Percentiles rank a stretch among this genome's conserved stretches.
Evolutionary conservation across 2,329 filamentous ascomycete genomes (phyloP).

Genomic region (Eurotiales sp.): DNA sequence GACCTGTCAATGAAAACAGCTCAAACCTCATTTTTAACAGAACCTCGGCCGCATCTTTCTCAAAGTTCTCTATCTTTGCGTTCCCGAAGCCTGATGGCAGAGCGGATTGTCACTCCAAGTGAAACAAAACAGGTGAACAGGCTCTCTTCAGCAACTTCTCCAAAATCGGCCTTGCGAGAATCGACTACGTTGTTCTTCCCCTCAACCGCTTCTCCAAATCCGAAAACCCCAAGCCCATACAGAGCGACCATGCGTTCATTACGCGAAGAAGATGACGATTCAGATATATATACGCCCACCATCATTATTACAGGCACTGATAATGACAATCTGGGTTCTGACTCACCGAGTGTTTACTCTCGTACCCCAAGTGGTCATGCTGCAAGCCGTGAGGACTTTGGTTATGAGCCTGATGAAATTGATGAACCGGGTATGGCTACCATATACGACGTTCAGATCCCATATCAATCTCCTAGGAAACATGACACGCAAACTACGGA

Average conservation of each 20-base stretch:
- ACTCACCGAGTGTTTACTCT: constrained; percentile 43
- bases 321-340: constrained; percentile 13
- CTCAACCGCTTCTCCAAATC: constrained; percentile 17
- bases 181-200: constrained; percentile 21
- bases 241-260: constrained; percentile 18
- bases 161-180: constrained; percentile 13
- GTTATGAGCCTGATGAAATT: constrained; percentile 4
- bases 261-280: constrained; percentile 14
- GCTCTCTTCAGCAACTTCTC: constrained; percentile 17
- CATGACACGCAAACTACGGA: constrained; percentile 5
- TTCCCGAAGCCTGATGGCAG: neutral
- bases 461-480: constrained; percentile 30
- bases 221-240: constrained; percentile 22
- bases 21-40: constrained; percentile 30
- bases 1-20: constrained; percentile 27
- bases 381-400: constrained; percentile 17
- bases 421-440: constrained; percentile 34
- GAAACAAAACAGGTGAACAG: neutral
- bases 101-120: constrained; percentile 14
- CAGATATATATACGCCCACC: constrained; percentile 21
- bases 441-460: constrained; percentile 29
- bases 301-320: constrained; percentile 17
- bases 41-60: constrained; percentile 7
- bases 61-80: constrained; percentile 10
- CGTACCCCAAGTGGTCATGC: constrained; percentile 35